Conservation (phyloP, 2,329 filamentous ascomycete species). For the Fusarium ambrosium region DNA sequence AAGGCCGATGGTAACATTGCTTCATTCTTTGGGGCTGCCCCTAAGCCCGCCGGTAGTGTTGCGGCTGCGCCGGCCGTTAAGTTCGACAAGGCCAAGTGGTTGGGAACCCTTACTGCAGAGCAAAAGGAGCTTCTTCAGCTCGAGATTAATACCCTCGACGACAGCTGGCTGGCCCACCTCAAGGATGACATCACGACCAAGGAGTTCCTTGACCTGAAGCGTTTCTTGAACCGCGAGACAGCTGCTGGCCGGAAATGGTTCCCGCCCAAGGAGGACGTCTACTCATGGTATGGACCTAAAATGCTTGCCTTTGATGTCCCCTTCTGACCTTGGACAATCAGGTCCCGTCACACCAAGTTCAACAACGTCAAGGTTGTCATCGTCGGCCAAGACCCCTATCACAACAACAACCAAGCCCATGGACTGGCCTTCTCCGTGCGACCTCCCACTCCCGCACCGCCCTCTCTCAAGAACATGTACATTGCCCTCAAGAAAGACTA, state of each 20-base stretch:
- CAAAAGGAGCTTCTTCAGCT: slow-evolving; percentile 86
- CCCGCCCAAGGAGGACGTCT: slow-evolving; percentile 89
- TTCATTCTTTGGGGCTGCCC: slow-evolving; percentile 82
- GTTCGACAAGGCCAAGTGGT: slow-evolving; percentile 93
- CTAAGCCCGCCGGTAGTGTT: slow-evolving; percentile 63
- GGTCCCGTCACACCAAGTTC: slow-evolving; percentile 94
- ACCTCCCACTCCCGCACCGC: slow-evolving; percentile 87
- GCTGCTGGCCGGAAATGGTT: slow-evolving; percentile 83
- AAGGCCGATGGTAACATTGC: slow-evolving; percentile 85
- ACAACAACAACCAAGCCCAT: slow-evolving; percentile 95
- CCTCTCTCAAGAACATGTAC: slow-evolving; percentile 95
- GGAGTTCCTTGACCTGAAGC: slow-evolving; percentile 89
- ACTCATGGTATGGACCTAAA: slow-evolving; percentile 80
- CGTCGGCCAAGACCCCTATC: slow-evolving; percentile 96
- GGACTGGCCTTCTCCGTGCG: slow-evolving; percentile 96
- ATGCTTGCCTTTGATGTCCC: neutral
- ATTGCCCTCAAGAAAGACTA: slow-evolving; percentile 90
- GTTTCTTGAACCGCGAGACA: slow-evolving; percentile 85
- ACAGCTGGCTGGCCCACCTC: slow-evolving; percentile 89
- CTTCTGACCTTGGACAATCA: slow-evolving; percentile 55
- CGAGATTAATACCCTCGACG: slow-evolving; percentile 92
- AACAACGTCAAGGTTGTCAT: slow-evolving; percentile 92
- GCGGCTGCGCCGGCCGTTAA: slow-evolving; percentile 59
- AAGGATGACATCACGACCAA: slow-evolving; percentile 86
- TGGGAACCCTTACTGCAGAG: slow-evolving; percentile 82